phyloP scores from a whole-genome alignment of 805 yeast species.

The Zygoascus flipseniorum region DNA sequence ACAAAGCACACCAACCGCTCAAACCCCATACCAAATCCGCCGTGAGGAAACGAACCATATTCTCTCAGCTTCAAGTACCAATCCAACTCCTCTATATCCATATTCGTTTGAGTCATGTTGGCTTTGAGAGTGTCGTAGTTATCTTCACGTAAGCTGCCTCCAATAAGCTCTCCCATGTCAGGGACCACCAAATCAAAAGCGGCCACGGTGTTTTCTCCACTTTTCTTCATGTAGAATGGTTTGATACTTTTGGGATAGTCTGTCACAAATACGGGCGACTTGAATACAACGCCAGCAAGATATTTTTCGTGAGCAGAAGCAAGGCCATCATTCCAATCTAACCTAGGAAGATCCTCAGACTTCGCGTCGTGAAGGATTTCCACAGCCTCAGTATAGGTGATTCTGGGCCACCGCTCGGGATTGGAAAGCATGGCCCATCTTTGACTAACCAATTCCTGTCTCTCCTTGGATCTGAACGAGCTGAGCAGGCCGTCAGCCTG shows the following conservation, averaged over 20 bases:
- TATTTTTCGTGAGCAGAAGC: conserved; percentile 87
- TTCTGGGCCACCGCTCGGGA: conserved; percentile 47
- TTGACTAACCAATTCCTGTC: conserved; percentile 27
- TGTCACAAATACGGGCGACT: conserved; percentile 78
- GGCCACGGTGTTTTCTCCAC: conserved; percentile 50
- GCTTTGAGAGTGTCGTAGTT: conserved; percentile 36
- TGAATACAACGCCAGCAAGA: conserved; percentile 60
- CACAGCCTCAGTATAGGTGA: conserved; percentile 74
- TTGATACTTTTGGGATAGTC: conserved; percentile 74
- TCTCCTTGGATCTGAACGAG: conserved; percentile 29
- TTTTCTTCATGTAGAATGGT: conserved; percentile 84
- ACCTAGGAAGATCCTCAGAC: conserved; percentile 1
- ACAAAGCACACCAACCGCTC: conserved; percentile 75
- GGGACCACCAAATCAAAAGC: conserved; percentile 89
- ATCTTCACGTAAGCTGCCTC: conserved; percentile 90
- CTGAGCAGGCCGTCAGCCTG: conserved; percentile 20
- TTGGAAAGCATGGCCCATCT: conserved; percentile 55
- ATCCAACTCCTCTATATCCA: conserved; percentile 47
- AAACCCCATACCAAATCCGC: conserved; percentile 95
- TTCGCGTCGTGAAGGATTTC: conserved; percentile 35
- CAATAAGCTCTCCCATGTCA: conserved; percentile 85
- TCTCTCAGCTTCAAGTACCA: conserved; percentile 77
- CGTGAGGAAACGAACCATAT: conserved; percentile 85
- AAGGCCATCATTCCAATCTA: conserved; percentile 61
- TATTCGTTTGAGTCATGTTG: conserved; percentile 45